Base-by-base conservation (phyloP, 176 grass and related monocot species). In the Oryza punctata region DNA sequence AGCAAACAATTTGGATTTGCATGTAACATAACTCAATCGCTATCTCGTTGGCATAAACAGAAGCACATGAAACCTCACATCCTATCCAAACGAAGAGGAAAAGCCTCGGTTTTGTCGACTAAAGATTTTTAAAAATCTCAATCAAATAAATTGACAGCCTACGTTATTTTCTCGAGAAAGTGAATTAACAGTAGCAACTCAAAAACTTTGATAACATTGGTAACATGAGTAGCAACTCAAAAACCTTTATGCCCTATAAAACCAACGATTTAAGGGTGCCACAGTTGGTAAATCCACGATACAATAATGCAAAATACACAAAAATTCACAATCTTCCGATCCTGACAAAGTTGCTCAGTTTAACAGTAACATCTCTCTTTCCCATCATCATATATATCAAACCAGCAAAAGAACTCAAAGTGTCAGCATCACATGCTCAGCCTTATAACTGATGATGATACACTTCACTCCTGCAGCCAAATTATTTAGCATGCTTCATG, bases 381-480 rank as follows among this genome's bases (percentile, higher is more conserved):
- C 69, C 12, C 47, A 30, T 69, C 76, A 89, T 66, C 38, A 83
- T 13, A 52, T 41, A 47, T 49, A 67, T 69, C 49, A 87, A 70
- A 69, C 60, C 47, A 75, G 75, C 79, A 83, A 79, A 85, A 90
- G 7, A 8, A 83, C 33, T 75, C 16, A 18, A 18, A 64, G 64
- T 68, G 79, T 79, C 84, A 79, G 69, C 68, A 78, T 81, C 37
- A 47, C 68, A 87, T 70, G 68, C 75, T 16, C 63, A 44, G 37
- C 69, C 79, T 83, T 86, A 50, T 78, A 82, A 73, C 49, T 6
- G 29, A 74, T 3, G 54, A 60, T 60, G 54, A 60, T 15, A 40
- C 67, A 29, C 73, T 61, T 78, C 25, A 61, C 68, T 69, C 60
- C 28, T 60, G 61, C 75, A 50, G 40, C 63, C 40, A 84, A 79